Evolutionary conservation across 305 asterid genomes (phyloP).

Genomic region (Stenogyne calaminthoides): DNA sequence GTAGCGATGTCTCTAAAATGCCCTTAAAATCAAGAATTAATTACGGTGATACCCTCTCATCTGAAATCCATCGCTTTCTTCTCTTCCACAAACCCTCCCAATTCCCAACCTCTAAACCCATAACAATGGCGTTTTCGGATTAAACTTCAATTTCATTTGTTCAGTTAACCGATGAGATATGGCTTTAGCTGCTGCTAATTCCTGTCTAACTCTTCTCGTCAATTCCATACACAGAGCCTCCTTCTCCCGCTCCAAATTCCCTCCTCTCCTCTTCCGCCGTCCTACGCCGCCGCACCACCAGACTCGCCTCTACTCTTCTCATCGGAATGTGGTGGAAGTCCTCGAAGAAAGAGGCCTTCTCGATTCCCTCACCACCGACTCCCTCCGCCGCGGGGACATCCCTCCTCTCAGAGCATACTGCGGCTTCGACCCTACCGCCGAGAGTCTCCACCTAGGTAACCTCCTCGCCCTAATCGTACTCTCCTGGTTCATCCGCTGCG

Average conservation of each 20-base stretch:
- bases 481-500: constrained; percentile 90
- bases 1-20: not conserved
- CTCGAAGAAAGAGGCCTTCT: constrained; percentile 78
- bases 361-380: constrained; percentile 69
- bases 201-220: constrained; percentile 31
- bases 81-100: not conserved
- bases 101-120: not conserved
- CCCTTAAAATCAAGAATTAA: not conserved
- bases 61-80: not conserved
- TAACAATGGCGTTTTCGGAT: not conserved
- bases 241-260: constrained; percentile 22
- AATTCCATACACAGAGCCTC: constrained; percentile 24
- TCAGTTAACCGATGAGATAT: constrained; percentile 9
- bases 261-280: constrained; percentile 25
- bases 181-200: constrained; percentile 35
- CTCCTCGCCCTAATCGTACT: constrained; percentile 80
- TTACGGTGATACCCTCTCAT: not conserved
- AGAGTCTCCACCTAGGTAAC: constrained; percentile 89
- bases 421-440: constrained; percentile 95
- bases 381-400: constrained; percentile 47
- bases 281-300: constrained; percentile 10
- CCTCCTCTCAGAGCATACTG: constrained; percentile 72
- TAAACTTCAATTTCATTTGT: not conserved
- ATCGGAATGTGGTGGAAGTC: constrained; percentile 62
- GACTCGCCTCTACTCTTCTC: constrained; percentile 35